Evolutionary conservation across 208 protist species (phyloP).

Genomic region (Sergeia podlipaevii): DNA sequence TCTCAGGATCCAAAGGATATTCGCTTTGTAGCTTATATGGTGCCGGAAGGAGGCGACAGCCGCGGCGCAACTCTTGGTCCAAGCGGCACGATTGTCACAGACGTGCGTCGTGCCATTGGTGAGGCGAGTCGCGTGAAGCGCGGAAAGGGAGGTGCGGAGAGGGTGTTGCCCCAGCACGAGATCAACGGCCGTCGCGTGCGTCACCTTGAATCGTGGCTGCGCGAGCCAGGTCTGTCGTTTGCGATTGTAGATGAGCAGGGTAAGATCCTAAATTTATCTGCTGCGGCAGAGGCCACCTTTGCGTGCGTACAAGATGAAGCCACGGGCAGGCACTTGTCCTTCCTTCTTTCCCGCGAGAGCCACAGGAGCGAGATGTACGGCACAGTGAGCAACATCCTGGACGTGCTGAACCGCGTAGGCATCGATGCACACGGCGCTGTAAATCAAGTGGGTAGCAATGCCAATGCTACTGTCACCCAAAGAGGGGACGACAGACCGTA

Average conservation of each 20-base stretch:
- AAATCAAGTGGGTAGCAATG: too few relatives aligned
- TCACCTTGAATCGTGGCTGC: constrained; percentile 1
- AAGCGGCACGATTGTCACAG: too few relatives aligned
- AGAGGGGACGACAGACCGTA: too few relatives aligned
- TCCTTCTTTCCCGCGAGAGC: neutral
- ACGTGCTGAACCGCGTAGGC: neutral
- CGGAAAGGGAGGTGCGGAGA: neutral
- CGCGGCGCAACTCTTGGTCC: too few relatives aligned
- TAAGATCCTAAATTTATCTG: constrained; percentile 12
- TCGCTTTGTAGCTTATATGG: constrained; percentile 6
- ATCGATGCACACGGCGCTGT: neutral
- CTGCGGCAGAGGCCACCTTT: constrained; percentile 14
- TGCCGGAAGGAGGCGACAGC: neutral
- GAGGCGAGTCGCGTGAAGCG: neutral
- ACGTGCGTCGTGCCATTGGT: too few relatives aligned
- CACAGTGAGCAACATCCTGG: neutral
- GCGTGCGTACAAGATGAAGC: constrained; percentile 8
- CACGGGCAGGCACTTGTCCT: neutral
- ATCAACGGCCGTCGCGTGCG: neutral
- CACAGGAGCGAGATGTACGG: neutral
- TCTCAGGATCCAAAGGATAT: constrained; percentile 3
- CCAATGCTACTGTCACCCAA: too few relatives aligned
- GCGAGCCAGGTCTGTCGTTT: constrained; percentile 9
- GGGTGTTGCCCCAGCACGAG: too few relatives aligned
- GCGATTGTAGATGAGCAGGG: constrained; percentile 8